Evolutionary conservation across 2,329 filamentous ascomycete species (phyloP).

Genomic region (Aspergillus sp.): DNA sequence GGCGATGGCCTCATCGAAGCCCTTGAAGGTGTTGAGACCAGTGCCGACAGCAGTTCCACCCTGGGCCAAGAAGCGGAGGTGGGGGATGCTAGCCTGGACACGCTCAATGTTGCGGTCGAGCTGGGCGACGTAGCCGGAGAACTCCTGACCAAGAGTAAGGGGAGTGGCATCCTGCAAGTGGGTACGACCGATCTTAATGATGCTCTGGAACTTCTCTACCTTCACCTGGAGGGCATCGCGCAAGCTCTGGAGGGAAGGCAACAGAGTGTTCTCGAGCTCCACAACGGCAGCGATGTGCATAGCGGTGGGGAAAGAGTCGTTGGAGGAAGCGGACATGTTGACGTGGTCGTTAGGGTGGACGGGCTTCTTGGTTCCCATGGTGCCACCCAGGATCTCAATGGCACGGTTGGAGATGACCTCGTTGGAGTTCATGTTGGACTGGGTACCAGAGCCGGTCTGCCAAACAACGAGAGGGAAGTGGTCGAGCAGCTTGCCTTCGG

Average conservation of each 20-base stretch:
- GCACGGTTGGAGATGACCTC: conserved; percentile 99
- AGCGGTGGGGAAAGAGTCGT: conserved; percentile 98
- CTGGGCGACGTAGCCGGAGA: conserved; percentile 95
- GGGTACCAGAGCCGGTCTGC: conserved; percentile 97
- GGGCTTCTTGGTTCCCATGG: conserved; percentile 94
- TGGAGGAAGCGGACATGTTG: conserved; percentile 97
- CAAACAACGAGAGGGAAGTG: conserved; percentile 98
- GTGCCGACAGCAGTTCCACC: conserved; percentile 96
- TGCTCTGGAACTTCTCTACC: conserved; percentile 81
- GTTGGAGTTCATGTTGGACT: conserved; percentile 99
- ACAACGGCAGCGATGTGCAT: conserved; percentile 99
- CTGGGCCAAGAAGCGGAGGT: conserved; percentile 83
- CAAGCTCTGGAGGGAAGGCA: conserved; percentile 78
- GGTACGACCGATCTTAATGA: conserved; percentile 98
- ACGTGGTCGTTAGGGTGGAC: conserved; percentile 99
- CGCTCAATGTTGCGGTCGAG: conserved; percentile 86
- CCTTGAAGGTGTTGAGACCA: conserved; percentile 94
- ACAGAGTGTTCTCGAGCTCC: conserved; percentile 79
- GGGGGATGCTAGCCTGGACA: conserved; percentile 74
- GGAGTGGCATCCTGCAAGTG: conserved; percentile 97
- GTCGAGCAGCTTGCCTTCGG: conserved; percentile 86
- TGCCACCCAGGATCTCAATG: conserved; percentile 92
- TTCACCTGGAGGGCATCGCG: conserved; percentile 82
- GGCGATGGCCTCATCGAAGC: conserved; percentile 91
- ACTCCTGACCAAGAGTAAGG: conserved; percentile 91